These are phyloP conservation scores for Crithidia sp. DNA, from an alignment of 208 protist genomes.

Conservation along the genomic window DNA sequence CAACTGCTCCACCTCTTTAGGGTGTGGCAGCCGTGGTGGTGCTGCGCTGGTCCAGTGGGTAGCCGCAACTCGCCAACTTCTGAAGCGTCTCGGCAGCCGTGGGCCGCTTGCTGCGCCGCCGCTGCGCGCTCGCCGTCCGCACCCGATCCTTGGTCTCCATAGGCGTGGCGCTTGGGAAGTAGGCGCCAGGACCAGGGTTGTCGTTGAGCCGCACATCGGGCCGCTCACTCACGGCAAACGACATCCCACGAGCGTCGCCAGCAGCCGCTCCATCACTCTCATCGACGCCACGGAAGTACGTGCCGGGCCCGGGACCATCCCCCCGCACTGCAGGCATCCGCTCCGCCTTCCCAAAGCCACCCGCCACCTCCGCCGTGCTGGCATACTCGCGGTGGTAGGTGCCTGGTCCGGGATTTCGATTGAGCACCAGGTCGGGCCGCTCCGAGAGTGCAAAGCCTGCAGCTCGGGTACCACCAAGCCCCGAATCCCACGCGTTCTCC, in stretches of 20 bases:
- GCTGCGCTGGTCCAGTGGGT: constrained; percentile 20
- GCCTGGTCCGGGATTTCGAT: constrained; percentile 34
- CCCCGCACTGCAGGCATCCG: neutral
- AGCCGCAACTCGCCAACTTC: constrained; percentile 38
- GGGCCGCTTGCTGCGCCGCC: neutral
- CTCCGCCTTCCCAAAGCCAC: constrained; percentile 6
- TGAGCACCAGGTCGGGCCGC: neutral
- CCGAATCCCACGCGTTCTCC: neutral
- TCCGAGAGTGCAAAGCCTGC: constrained; percentile 2
- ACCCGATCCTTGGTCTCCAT: neutral
- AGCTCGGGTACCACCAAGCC: neutral
- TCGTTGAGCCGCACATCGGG: constrained; percentile 7
- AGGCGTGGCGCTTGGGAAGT: constrained; percentile 6
- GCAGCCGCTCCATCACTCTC: neutral
- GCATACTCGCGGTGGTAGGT: constrained; percentile 18
- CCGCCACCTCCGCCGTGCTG: neutral
- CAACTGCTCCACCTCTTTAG: neutral
- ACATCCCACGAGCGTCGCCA: neutral
- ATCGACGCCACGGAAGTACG: constrained; percentile 23
- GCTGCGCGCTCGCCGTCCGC: neutral
- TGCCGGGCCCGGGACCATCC: constrained; percentile 26
- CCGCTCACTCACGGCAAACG: constrained; percentile 14
- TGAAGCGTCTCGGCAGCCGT: constrained; percentile 35
- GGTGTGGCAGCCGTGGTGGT: neutral
- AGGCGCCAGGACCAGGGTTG: constrained; percentile 16